Conservation (phyloP, 345 rosid genomes). For the Cardamine chenopodiifolia region DNA sequence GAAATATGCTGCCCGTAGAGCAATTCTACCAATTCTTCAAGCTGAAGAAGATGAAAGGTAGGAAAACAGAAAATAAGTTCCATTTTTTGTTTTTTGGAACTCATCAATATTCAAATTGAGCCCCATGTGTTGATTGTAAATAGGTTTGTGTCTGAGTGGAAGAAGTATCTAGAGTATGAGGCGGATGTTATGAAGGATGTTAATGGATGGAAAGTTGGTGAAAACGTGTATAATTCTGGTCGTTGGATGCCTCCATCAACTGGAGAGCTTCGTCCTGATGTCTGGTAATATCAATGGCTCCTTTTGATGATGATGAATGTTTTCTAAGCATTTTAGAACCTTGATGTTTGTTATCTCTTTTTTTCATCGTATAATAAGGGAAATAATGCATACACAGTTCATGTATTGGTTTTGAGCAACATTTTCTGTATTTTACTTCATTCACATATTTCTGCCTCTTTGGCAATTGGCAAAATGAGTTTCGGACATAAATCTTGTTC, state of each 20-base stretch:
- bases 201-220: conserved; percentile 99
- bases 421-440: not conserved
- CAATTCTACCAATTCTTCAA: conserved; percentile 86
- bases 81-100: not conserved
- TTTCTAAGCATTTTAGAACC: conserved; percentile 20
- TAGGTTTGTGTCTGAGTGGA: conserved; percentile 97
- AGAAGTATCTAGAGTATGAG: conserved; percentile 93
- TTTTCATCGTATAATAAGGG: conserved; percentile 26
- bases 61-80: not conserved
- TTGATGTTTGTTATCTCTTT: conserved; percentile 9
- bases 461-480: conserved; percentile 2
- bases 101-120: not conserved
- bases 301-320: conserved; percentile 31
- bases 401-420: conserved; percentile 16
- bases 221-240: conserved; percentile 91
- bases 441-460: not conserved
- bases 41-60: conserved; percentile 99
- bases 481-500: conserved; percentile 5
- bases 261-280: conserved; percentile 98
- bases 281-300: conserved; percentile 63
- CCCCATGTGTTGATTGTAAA: not conserved
- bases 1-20: conserved; percentile 85
- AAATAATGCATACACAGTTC: conserved; percentile 33
- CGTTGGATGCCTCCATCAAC: conserved; percentile 98
- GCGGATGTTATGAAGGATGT: conserved; percentile 99